Evolutionary conservation across 768 basidiomycete genomes (phyloP), one percentile per base, ranked within the genome.

Genomic region (Tulasnella sp.): DNA sequence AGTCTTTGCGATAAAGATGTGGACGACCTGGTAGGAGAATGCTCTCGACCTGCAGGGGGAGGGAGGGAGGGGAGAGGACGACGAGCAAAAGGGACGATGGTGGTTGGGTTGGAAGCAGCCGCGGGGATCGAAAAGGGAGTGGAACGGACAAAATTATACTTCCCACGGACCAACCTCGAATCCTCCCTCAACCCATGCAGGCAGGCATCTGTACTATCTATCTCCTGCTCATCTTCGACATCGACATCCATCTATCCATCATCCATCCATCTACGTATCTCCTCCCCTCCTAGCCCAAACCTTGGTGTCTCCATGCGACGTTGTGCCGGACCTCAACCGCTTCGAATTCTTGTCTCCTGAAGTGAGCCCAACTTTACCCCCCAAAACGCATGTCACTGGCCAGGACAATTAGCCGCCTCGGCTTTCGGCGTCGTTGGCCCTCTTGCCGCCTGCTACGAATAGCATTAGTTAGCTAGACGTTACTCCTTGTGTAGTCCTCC

Each of bases 311-410:
- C 58, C 64, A 69, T 69, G 41, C 74, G 74, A 75, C 40, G 74
- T 28, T 50, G 24, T 31, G 74, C 40, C 74, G 64, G 64, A 69
- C 74, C 42, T 50, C 74, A 75, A 42, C 74, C 74, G 74, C 74
- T 75, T 75, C 48, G 74, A 44, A 42, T 50, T 75, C 48, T 75
- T 31, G 74, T 75, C 42, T 42, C 42, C 74, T 75, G 74, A 75
- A 42, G 74, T 42, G 41, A 44, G 74, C 41, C 74, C 74, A 75
- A 50, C 64, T 69, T 69, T 60, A 60, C n/a, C 58, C 58, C n/a
- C 31, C 12, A 46, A 34, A 37, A 69, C 64, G 64, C 64, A 69
- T 69, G 58, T 12, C 58, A 60, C 31, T 46, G 46, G 58, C 58
- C 58, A 60, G 58, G n/a, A 28, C 58, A 60, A 14, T 69, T 69